These are phyloP conservation scores for Fusarium newnesense DNA, from an alignment of 2,329 filamentous ascomycete genomes.

Conservation along the genomic window DNA sequence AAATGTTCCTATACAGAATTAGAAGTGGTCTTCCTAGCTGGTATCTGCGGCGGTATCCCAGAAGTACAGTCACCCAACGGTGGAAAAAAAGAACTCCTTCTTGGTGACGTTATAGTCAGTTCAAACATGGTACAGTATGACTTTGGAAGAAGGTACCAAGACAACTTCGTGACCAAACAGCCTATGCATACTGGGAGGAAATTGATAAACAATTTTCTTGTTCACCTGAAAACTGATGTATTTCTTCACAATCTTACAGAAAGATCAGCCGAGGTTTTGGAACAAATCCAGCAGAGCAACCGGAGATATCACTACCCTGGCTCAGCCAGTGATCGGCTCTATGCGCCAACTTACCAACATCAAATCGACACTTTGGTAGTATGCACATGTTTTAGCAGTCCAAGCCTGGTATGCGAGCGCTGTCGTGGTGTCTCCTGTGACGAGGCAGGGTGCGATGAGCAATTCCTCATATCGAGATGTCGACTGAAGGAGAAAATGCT, in stretches of 20 bases:
- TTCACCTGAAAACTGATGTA: neutral
- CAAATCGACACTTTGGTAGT: neutral
- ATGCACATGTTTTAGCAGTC: neutral
- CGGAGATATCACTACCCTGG: neutral
- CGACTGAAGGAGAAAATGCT: rapidly evolving
- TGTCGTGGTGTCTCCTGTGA: neutral
- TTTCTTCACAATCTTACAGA: rapidly evolving
- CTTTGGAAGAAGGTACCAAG: neutral
- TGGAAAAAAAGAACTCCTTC: neutral
- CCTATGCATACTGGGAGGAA: neutral
- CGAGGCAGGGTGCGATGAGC: neutral
- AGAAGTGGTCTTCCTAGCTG: neutral
- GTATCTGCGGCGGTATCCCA: neutral
- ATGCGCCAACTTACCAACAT: neutral
- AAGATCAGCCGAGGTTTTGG: neutral
- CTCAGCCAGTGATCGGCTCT: neutral
- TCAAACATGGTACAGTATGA: neutral
- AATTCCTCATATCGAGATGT: rapidly evolving
- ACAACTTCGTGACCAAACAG: neutral
- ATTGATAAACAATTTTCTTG: neutral
- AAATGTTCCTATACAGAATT: neutral
- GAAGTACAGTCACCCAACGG: rapidly evolving
- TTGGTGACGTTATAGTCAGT: neutral
- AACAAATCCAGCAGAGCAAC: rapidly evolving
- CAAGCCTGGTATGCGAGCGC: rapidly evolving